Percentiles rank a stretch among this genome's conserved stretches.
These are phyloP conservation scores for Xylariaceae sp. DNA, from an alignment of 2,329 filamentous ascomycete genomes.

Conservation along the genomic window DNA sequence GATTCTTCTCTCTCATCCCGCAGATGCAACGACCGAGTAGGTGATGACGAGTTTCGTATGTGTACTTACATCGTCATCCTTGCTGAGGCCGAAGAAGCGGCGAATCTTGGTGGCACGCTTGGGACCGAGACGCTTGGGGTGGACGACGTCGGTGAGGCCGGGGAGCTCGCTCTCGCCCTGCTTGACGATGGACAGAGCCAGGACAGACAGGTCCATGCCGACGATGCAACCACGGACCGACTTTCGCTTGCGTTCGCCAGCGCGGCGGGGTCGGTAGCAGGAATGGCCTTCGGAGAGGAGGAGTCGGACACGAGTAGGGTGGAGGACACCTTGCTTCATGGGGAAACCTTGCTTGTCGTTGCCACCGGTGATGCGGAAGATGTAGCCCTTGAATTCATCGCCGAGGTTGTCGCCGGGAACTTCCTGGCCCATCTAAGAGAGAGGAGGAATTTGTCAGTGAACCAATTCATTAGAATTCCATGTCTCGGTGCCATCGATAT, in stretches of 20 bases:
- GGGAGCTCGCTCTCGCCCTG: conserved; percentile 93
- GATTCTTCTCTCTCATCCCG: conserved; percentile 38
- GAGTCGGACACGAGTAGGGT: conserved; percentile 96
- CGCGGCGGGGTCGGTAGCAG: conserved; percentile 97
- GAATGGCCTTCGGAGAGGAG: conserved; percentile 95
- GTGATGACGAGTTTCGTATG: conserved; percentile 62
- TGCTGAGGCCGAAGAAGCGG: conserved; percentile 99
- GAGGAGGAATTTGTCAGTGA: conserved; percentile 33
- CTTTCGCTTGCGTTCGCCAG: conserved; percentile 99
- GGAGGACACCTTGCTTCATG: conserved; percentile 99
- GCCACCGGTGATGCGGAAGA: conserved; percentile 98
- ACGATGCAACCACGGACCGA: conserved; percentile 98
- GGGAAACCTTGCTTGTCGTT: conserved; percentile 99
- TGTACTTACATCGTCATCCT: conserved; percentile 99
- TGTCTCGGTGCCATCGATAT: neutral
- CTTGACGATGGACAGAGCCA: conserved; percentile 95
- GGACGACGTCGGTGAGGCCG: conserved; percentile 93
- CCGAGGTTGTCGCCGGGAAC: conserved; percentile 91
- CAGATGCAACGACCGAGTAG: conserved; percentile 55
- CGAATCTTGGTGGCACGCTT: conserved; percentile 99
- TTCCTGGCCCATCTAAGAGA: conserved; percentile 75
- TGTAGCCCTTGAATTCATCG: conserved; percentile 99
- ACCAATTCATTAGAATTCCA: neutral
- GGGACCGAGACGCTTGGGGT: conserved; percentile 98
- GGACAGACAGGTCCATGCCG: conserved; percentile 88